Evolutionary conservation across 2,329 filamentous ascomycete genomes (phyloP).

Genomic region (Aureobasidium sp.): DNA sequence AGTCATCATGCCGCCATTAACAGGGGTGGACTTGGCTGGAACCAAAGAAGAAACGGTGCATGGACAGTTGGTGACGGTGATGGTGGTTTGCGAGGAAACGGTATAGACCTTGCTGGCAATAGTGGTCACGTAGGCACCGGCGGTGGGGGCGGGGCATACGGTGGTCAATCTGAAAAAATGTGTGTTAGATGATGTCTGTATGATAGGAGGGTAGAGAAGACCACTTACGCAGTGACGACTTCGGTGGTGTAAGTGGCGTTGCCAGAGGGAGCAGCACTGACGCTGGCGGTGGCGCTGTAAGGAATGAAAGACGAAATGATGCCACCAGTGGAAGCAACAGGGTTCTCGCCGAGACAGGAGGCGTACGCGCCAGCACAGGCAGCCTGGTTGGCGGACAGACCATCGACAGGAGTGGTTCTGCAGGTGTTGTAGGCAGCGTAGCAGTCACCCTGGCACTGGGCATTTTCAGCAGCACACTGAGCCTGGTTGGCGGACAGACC

Average conservation of each 20-base stretch:
- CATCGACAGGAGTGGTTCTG: background rate
- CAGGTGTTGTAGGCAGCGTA: constrained; percentile 3
- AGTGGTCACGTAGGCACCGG: constrained; percentile 39
- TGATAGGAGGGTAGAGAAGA: too few species aligned
- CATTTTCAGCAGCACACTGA: background rate
- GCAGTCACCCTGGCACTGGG: constrained; percentile 8
- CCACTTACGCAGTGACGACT: constrained; percentile 44
- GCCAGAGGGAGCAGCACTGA: background rate
- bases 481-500: constrained; percentile 9
- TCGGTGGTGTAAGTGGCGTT: constrained; percentile 1
- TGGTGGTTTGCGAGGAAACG: constrained; percentile 43
- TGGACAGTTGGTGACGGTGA: constrained; percentile 19
- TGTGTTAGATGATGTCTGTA: constrained; percentile 36
- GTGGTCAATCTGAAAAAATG: constrained; percentile 51
- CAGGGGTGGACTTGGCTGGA: background rate
- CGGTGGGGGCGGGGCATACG: constrained; percentile 63
- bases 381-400: constrained; percentile 14
- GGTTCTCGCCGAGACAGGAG: constrained; percentile 11
- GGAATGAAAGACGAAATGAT: background rate
- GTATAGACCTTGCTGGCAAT: constrained; percentile 62
- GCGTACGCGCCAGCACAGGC: constrained; percentile 2
- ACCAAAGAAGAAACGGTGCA: constrained; percentile 19
- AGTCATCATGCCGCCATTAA: background rate
- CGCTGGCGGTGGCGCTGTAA: background rate
- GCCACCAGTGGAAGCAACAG: background rate